Evolutionary conservation across 768 basidiomycete species (phyloP), one percentile per base, ranked within the genome.

Genomic region (Macrocybe gigantea): DNA sequence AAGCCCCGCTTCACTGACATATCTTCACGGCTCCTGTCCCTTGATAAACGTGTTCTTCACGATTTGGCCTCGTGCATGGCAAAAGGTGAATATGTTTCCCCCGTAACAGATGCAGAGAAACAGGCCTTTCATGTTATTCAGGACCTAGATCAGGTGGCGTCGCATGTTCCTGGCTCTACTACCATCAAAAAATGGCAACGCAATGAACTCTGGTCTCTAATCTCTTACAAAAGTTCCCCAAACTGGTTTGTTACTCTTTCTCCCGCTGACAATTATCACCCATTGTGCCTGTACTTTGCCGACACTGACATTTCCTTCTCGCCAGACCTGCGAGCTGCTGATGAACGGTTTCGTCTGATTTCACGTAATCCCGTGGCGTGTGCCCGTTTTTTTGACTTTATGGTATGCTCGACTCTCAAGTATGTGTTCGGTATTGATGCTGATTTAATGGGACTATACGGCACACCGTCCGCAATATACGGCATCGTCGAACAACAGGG

Each of bases 401-500:
- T 68, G 49, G 57, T 64, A 0, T 11, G 57, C 3, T 41, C 52
- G 1, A 62, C 66, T 38, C 54, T 68, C 2, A 53, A 54, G n/a
- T 40, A 45, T 41, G 48, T 57, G 0, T 49, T 67, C 3, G 59
- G 64, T 3, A 44, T 53, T 34, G 48, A 43, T 11, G 38, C 31
- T 6, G 42, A 56, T 36, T 41, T 57, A 13, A n/a, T 10, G 5
- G 66, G 61, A 0, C 29, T 66, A 12, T 70, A 56, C 58, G 65
- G 69, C 6, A 41, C 60, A 0, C 56, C 60, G 5, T 38, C 49
- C 1, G 60, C 50, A 3, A 66, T 65, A 15, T 69, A 67, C 52
- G 65, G 64, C 5, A 64, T 62, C 0, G 64, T 66, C 1, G 62
- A 68, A 43, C 54, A 65, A 48, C 69, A 72, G 53, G 69, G 68